Base-by-base conservation (phyloP, 1,284 basidiomycete genomes). In the Pascua sp. region DNA sequence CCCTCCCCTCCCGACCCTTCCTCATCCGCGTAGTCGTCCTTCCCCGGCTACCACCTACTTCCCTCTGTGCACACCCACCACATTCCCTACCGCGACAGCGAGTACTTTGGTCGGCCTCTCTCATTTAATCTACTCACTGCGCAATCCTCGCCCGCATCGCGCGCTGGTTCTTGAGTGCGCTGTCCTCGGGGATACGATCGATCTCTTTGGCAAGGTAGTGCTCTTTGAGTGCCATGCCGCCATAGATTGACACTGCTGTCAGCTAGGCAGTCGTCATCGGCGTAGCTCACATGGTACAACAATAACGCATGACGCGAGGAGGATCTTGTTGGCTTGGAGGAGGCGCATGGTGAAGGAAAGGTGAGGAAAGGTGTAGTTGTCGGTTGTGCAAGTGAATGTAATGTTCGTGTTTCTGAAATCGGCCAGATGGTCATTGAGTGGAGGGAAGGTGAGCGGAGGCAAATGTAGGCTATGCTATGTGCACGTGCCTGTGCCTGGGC, bases 291-390 rank as follows among this genome's bases (percentile, higher is more conserved):
- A 39, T 47, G 24, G 32, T 32, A 70, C 63, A 38, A 70, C 70
- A 10, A 68, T 61, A 7, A 67, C 50, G 38, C 66, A 68, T 5
- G 65, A 63, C 1, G 50, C 67, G 32, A 71, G 59, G 32, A 72
- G 60, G 51, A 71, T 70, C 59, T 68, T 72, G 56, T 68, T 72
- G 11, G 65, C 67, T 51, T 63, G 59, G 17, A 65, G 54, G 17
- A 68, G 51, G 41, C 62, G 59, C 68, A 70, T 70, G 42, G 24
- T 53, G n/a, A 4, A 16, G 18, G 10, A 24, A 10, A 10, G 45
- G 46, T 3, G 16, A 40, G 12, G n/a, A 15, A 17, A 40, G 24
- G 39, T 41, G 47, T 12, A 17, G 39, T 15, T n/a, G 44, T 32
- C 24, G 7, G 48, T 15, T 17, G 40, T n/a, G 47, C 40, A 39